Percentiles rank a stretch among this genome's conserved stretches.
These are phyloP conservation scores for Pichia kudriavzevii DNA, from an alignment of 1,139 yeast genomes.

Conservation along the genomic window DNA sequence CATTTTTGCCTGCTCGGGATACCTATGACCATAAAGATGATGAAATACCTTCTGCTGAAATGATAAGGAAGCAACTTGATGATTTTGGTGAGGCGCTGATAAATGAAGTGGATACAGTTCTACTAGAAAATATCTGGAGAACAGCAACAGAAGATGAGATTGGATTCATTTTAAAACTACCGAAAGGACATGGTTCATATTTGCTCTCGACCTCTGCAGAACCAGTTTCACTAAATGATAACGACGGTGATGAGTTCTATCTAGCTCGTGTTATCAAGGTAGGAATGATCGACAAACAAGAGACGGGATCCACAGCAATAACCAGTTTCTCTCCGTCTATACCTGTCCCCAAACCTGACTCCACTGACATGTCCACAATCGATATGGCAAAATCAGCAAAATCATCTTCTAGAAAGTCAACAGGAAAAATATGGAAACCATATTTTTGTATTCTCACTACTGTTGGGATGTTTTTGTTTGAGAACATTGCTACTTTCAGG, in stretches of 20 bases:
- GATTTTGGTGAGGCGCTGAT: slow-evolving; percentile 3
- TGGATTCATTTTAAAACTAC: slow-evolving; percentile 21
- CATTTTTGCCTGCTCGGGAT: slow-evolving; percentile 19
- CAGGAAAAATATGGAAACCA: slow-evolving; percentile 32
- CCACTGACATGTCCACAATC: slow-evolving; percentile 4
- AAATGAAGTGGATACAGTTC: slow-evolving; percentile 14
- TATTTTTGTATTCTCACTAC: slow-evolving; percentile 38
- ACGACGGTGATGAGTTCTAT: slow-evolving; percentile 17
- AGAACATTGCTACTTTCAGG: slow-evolving; percentile 26
- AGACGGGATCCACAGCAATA: slow-evolving; percentile 22
- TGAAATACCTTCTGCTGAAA: slow-evolving; percentile 12
- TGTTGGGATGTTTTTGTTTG: slow-evolving; percentile 38
- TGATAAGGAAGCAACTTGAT: slow-evolving; percentile 16
- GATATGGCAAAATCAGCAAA: background rate
- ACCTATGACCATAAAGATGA: background rate
- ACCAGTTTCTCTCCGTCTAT: slow-evolving; percentile 9
- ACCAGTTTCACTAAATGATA: slow-evolving; percentile 12
- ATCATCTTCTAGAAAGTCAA: background rate
- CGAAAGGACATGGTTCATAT: slow-evolving; percentile 21
- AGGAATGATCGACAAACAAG: slow-evolving; percentile 27
- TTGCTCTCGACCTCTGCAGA: slow-evolving; percentile 16
- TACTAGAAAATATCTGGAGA: slow-evolving; percentile 14
- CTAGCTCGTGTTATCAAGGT: slow-evolving; percentile 26
- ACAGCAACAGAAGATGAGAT: slow-evolving; percentile 15
- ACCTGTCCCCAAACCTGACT: slow-evolving; percentile 5